These are phyloP conservation scores for Dimargaris verticillata DNA, from an alignment of 192 early-diverging fungal species.

Conservation along the genomic window DNA sequence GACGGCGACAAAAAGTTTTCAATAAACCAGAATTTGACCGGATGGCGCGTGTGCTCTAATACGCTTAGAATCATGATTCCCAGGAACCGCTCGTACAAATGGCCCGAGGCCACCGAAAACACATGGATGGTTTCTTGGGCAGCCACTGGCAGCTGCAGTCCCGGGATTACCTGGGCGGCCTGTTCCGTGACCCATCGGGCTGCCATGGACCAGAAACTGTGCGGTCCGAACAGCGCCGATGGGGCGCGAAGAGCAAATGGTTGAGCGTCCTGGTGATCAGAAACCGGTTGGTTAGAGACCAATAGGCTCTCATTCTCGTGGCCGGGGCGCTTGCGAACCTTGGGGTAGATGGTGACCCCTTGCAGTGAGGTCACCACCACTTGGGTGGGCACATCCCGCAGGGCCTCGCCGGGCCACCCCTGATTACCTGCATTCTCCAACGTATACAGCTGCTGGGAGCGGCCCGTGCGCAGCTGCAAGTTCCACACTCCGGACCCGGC, in stretches of 20 bases:
- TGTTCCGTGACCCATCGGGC: neutral
- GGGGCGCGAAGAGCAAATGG: neutral
- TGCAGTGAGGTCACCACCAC: slow-evolving; percentile 64
- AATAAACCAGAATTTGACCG: slow-evolving; percentile 97
- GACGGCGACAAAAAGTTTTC: slow-evolving; percentile 93
- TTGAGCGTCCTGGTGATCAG: neutral
- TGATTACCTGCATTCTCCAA: slow-evolving; percentile 43
- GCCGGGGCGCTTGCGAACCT: slow-evolving; percentile 61
- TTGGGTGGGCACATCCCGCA: slow-evolving; percentile 27
- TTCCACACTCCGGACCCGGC: slow-evolving; percentile 82
- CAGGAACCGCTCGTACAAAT: slow-evolving; percentile 94
- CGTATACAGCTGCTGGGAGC: slow-evolving; percentile 61
- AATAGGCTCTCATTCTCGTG: slow-evolving; percentile 38
- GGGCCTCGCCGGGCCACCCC: slow-evolving; percentile 23
- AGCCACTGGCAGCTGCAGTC: neutral
- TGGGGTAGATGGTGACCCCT: slow-evolving; percentile 66
- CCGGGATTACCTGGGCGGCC: neutral
- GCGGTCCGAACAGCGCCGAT: neutral
- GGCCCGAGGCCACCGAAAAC: slow-evolving; percentile 95
- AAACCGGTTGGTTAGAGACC: neutral
- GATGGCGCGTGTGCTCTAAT: slow-evolving; percentile 66
- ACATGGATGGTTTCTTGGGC: slow-evolving; percentile 61
- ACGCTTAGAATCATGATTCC: slow-evolving; percentile 95
- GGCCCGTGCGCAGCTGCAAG: slow-evolving; percentile 61
- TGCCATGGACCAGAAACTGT: slow-evolving; percentile 8